These are phyloP conservation scores for Camellia japonica DNA, from an alignment of 148 eudicot genomes.

Conservation along the genomic window DNA sequence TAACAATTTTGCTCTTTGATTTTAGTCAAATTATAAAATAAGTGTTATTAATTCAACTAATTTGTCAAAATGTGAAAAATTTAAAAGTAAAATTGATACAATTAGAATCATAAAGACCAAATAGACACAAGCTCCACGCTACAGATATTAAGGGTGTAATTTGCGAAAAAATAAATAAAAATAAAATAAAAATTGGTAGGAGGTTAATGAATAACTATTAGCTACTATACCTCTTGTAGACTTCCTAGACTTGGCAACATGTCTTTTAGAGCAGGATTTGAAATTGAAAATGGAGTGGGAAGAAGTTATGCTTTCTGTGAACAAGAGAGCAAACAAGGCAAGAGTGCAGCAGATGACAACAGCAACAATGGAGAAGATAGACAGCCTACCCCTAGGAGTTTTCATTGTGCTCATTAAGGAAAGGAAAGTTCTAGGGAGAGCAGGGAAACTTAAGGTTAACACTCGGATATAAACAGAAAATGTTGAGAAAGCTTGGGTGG, in stretches of 20 bases:
- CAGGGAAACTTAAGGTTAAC: background rate
- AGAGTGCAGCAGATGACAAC: slow-evolving; percentile 47
- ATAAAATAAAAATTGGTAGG: too few species aligned
- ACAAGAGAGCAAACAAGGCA: slow-evolving; percentile 53
- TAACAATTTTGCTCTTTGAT: too few species aligned
- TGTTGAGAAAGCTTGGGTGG: background rate
- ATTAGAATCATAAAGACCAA: too few species aligned
- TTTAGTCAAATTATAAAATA: too few species aligned
- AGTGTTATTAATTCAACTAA: too few species aligned
- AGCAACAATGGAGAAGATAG: slow-evolving; percentile 37
- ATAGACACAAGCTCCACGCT: too few species aligned
- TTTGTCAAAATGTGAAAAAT: too few species aligned
- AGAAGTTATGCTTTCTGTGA: slow-evolving; percentile 56
- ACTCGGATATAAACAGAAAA: background rate
- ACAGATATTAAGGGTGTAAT: too few species aligned
- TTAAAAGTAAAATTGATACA: too few species aligned
- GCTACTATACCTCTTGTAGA: background rate
- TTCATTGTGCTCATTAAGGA: slow-evolving; percentile 24
- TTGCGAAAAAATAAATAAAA: too few species aligned
- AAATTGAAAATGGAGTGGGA: slow-evolving; percentile 36
- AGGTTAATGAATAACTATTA: background rate
- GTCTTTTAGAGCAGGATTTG: slow-evolving; percentile 46
- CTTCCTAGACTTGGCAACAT: slow-evolving; percentile 16
- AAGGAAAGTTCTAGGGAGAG: background rate
- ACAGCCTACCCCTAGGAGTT: slow-evolving; percentile 37